phyloP scores from a whole-genome alignment of 257 asterid species.

The Leonotis leonurus region DNA sequence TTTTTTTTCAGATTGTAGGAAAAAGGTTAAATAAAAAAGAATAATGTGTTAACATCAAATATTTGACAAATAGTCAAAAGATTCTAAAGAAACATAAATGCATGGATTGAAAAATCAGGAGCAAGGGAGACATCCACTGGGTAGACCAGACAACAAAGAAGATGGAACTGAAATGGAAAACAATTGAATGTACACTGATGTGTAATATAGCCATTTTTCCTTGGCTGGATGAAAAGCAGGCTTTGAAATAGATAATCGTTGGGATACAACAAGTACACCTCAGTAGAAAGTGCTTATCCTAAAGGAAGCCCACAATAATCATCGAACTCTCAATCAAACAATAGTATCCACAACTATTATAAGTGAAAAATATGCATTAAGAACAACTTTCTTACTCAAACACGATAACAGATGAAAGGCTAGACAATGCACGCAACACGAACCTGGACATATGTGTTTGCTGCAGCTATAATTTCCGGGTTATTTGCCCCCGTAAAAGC shows the following conservation, averaged over 20 bases:
- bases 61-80: neutral
- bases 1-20: neutral
- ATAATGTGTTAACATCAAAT: neutral
- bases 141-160: neutral
- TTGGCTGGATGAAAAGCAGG: neutral
- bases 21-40: neutral
- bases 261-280: neutral
- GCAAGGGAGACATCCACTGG: constrained; percentile 3
- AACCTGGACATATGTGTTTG: constrained; percentile 90
- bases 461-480: constrained; percentile 63
- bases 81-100: neutral
- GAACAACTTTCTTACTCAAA: neutral
- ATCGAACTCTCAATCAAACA: neutral
- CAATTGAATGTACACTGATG: neutral
- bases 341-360: neutral
- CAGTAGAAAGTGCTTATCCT: neutral
- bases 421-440: neutral
- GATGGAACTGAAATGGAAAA: neutral
- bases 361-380: neutral
- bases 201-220: constrained; percentile 4
- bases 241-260: neutral
- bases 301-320: neutral
- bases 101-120: neutral
- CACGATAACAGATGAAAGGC: neutral
- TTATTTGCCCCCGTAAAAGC: constrained; percentile 85